phyloP scores from a whole-genome alignment of 192 early-diverging fungal genomes.

The Entomortierella beljakovae region DNA sequence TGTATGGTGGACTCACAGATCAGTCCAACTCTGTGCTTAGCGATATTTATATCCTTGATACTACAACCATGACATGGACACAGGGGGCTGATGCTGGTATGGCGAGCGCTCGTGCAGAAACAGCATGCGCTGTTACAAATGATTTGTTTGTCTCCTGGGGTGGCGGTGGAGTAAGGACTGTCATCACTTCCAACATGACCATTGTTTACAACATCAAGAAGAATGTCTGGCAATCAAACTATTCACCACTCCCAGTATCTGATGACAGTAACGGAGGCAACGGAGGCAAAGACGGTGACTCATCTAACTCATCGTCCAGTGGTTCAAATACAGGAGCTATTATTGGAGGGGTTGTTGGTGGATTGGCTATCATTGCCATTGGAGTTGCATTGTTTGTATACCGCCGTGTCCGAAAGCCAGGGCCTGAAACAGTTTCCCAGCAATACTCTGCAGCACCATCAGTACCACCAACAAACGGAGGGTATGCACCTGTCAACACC shows the following conservation, averaged over 20 bases:
- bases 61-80: constrained; percentile 14
- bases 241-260: not conserved
- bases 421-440: not conserved
- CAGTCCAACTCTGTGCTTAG: not conserved
- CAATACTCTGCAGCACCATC: too few relatives aligned
- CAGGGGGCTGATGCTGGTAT: not conserved
- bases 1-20: constrained; percentile 17
- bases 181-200: constrained; percentile 4
- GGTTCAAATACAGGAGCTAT: constrained; percentile 4
- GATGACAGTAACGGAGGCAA: not conserved
- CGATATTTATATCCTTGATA: constrained; percentile 23
- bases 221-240: constrained; percentile 4
- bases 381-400: constrained; percentile 9
- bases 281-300: not conserved
- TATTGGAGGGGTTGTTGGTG: constrained; percentile 16
- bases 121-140: constrained; percentile 8
- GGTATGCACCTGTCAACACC: too few relatives aligned
- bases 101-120: not conserved
- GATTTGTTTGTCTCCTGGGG: constrained; percentile 30
- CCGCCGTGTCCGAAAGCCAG: not conserved
- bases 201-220: constrained; percentile 12
- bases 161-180: not conserved
- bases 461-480: too few relatives aligned
- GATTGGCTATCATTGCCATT: not conserved
- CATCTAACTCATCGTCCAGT: not conserved